Percentiles rank a stretch among this genome's conserved stretches.
These are phyloP conservation scores for Phytophthora sansomeana DNA, from an alignment of 352 stramenopile species.

Conservation along the genomic window DNA sequence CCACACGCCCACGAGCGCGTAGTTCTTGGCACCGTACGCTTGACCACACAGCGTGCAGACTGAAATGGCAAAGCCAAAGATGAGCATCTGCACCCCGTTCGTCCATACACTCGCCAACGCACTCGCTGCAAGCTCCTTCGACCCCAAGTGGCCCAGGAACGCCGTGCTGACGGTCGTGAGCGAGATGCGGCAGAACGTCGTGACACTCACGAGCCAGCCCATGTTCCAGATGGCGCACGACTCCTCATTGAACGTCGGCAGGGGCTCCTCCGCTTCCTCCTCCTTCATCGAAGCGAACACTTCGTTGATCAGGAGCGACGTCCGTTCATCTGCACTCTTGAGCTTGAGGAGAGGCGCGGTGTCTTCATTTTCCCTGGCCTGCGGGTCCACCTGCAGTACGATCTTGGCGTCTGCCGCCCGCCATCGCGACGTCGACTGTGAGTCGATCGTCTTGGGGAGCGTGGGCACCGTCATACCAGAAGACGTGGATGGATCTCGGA, in stretches of 20 bases:
- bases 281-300: slow-evolving; percentile 28
- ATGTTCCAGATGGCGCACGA: slow-evolving; percentile 80
- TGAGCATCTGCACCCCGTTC: slow-evolving; percentile 81
- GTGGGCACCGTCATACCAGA: slow-evolving; percentile 23
- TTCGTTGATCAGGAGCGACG: slow-evolving; percentile 20
- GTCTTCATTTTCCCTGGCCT: slow-evolving; percentile 4
- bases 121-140: slow-evolving; percentile 75
- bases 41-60: slow-evolving; percentile 84
- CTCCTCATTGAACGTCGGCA: slow-evolving; percentile 59
- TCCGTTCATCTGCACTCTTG: slow-evolving; percentile 25
- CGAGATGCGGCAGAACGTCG: slow-evolving; percentile 83
- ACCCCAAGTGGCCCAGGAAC: slow-evolving; percentile 82
- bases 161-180: slow-evolving; percentile 79
- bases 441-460: slow-evolving; percentile 23
- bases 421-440: slow-evolving; percentile 23
- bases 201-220: slow-evolving; percentile 85
- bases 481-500: not conserved
- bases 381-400: slow-evolving; percentile 23
- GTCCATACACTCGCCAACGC: slow-evolving; percentile 84
- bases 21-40: slow-evolving; percentile 83
- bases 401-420: slow-evolving; percentile 13
- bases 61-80: slow-evolving; percentile 82
- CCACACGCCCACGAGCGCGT: slow-evolving; percentile 80
- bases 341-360: slow-evolving; percentile 4
- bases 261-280: slow-evolving; percentile 19